Percentiles rank a stretch among this genome's conserved stretches.
phyloP scores from a whole-genome alignment of 768 basidiomycete species.

The Tricholoma terreum region DNA sequence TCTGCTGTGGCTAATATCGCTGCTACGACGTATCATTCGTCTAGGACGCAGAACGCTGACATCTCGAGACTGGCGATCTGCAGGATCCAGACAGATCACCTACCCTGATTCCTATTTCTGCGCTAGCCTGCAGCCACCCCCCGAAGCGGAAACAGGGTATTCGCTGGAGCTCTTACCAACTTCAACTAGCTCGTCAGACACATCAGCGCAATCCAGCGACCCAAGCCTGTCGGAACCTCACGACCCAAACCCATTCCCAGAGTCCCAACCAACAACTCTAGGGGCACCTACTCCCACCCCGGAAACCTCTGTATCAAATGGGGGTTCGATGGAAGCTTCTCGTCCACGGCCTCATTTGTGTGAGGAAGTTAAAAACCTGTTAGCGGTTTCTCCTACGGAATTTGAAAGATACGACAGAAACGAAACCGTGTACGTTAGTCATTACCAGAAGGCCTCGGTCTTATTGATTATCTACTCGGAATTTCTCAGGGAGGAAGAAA shows the following conservation, averaged over 20 bases:
- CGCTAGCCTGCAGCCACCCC: background rate
- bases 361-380: background rate
- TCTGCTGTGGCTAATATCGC: background rate
- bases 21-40: background rate
- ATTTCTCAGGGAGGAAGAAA: background rate
- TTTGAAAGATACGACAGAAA: background rate
- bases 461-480: too few species aligned
- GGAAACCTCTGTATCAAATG: background rate
- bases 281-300: background rate
- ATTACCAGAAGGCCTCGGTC: background rate
- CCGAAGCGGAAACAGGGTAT: background rate
- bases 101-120: background rate
- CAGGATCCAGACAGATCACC: background rate
- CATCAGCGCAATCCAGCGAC: background rate
- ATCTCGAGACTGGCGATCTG: too few species aligned
- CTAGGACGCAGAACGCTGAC: background rate
- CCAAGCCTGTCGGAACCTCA: background rate
- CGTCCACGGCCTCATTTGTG: background rate
- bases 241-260: background rate
- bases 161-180: background rate
- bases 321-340: background rate
- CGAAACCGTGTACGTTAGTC: background rate
- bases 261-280: background rate
- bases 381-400: background rate
- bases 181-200: background rate